A percentile compares a stretch with the other conserved stretches of the same genome.
Evolutionary conservation across 2,329 filamentous ascomycete species (phyloP).

Genomic region (Tolypocladium tundrense): DNA sequence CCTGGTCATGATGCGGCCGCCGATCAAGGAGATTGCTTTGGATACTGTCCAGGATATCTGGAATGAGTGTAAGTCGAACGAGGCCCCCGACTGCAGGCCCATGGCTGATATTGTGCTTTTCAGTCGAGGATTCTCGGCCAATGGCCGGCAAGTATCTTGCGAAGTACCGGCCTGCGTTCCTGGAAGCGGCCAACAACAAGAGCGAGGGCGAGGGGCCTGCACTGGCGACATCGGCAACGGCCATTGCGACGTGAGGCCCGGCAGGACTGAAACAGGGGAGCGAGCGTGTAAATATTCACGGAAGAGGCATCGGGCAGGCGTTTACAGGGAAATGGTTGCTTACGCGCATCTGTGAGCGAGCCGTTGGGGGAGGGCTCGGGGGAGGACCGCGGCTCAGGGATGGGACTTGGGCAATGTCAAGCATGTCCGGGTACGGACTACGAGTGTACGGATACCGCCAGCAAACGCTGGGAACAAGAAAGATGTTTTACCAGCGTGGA

Average conservation of each 20-base stretch:
- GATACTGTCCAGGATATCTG: slow-evolving; percentile 58
- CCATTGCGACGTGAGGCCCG: slow-evolving; percentile 18
- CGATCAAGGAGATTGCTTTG: slow-evolving; percentile 50
- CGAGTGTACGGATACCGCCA: not conserved
- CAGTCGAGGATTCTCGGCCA: slow-evolving; percentile 52
- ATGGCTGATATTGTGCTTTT: slow-evolving; percentile 9
- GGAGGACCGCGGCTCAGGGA: not conserved
- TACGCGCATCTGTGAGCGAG: not conserved
- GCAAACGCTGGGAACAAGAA: not conserved
- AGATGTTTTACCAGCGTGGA: not conserved
- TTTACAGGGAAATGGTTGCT: not conserved
- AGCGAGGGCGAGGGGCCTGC: slow-evolving; percentile 10
- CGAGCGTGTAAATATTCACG: not conserved
- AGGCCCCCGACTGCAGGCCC: not conserved
- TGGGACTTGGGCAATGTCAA: not conserved
- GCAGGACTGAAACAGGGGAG: not conserved
- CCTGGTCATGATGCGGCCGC: slow-evolving; percentile 57
- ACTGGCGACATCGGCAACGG: slow-evolving; percentile 12
- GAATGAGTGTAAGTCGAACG: slow-evolving; percentile 46
- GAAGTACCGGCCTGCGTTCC: slow-evolving; percentile 48
- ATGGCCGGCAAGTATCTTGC: slow-evolving; percentile 52
- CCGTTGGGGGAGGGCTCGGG: not conserved
- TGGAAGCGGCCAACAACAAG: slow-evolving; percentile 20
- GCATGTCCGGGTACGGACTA: not conserved
- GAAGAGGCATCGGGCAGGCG: slow-evolving; percentile 1